Base-by-base conservation (phyloP, 768 basidiomycete species). In the Rhodotorula toruloides region DNA sequence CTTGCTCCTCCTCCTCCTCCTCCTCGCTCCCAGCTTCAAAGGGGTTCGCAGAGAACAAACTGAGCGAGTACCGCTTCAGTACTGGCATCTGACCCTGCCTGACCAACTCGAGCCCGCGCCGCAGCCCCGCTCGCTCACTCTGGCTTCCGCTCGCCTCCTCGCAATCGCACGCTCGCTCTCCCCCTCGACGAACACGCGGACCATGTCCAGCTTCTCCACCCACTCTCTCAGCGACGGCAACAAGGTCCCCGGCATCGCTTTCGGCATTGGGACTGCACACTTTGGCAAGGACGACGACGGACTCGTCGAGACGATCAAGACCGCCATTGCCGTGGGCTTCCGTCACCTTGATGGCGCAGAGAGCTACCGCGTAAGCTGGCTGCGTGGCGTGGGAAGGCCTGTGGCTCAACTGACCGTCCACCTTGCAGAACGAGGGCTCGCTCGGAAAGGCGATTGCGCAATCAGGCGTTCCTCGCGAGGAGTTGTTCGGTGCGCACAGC, bases 401-500 rank as follows among this genome's bases (percentile, higher is more conserved):
- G 10, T 22, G 5, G 49, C 49, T 31, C 19, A 21, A 2, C 9
- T 3, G 17, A 10, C n/a, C n/a, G 48, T 10, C 12, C 29, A 25
- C 11, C 12, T 46, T 25, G 44, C 44, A 46, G 44, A 46, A 37
- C n/a, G 29, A 32, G 34, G 19, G 31, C 9, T 72, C 71, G 13
- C 70, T 79, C 21, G 78, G 78, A 3, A 55, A 68, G 10, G 79
- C 76, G 0, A 57, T 79, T 29, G 67, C 70, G 46, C 58, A 62
- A n/a, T 42, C 67, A 63, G 75, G 71, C 5, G 54, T 76, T 14
- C 53, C 72, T 4, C 49, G 77, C 34, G 74, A 76, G 50, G 55
- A 74, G 55, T 75, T 88, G 16, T 88, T 81, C 76, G 80, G 57
- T 67, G 44, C 31, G 50, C 29, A 29, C 21, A 10, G 32, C 4